A percentile compares a stretch with the other conserved stretches of the same genome.
Evolutionary conservation across 495 filamentous ascomycete species (phyloP).

Genomic region (Penicillium steckii): DNA sequence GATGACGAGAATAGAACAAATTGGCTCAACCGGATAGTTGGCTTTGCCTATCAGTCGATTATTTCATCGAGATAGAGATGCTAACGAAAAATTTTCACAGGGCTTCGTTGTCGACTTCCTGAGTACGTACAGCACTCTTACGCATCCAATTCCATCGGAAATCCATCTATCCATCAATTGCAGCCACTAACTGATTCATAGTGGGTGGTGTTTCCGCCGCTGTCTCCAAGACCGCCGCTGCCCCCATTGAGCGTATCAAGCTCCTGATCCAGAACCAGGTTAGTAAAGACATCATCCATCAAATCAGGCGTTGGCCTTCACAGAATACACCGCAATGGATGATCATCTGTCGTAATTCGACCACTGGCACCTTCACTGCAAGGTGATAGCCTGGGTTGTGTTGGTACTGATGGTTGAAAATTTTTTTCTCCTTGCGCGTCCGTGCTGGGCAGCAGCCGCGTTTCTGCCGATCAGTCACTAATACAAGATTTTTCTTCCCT

Average conservation of each 20-base stretch:
- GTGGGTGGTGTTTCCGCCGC: constrained; percentile 99
- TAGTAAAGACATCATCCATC: constrained; percentile 19
- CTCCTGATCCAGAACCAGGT: constrained; percentile 99
- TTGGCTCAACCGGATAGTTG: not conserved
- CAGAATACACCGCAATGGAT: not conserved
- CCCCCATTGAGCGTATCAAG: constrained; percentile 99
- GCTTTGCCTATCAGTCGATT: not conserved
- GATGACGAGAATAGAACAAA: not conserved
- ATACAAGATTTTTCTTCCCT: constrained; percentile 3
- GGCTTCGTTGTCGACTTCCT: constrained; percentile 88
- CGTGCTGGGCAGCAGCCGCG: constrained; percentile 11
- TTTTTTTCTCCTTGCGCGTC: constrained; percentile 5
- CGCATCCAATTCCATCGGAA: constrained; percentile 1
- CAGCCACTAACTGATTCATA: constrained; percentile 43
- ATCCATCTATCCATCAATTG: not conserved
- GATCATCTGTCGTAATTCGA: not conserved
- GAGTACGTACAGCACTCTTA: constrained; percentile 67
- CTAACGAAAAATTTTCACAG: constrained; percentile 44
- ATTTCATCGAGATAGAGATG: not conserved
- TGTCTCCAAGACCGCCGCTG: constrained; percentile 99
- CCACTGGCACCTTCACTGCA: not conserved
- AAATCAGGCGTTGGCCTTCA: not conserved
- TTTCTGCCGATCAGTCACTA: constrained; percentile 14
- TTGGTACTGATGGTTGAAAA: not conserved
- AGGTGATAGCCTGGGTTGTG: not conserved